A percentile compares a stretch with the other conserved stretches of the same genome.
phyloP scores from a whole-genome alignment of 2,329 filamentous ascomycete genomes.

The Parastagonospora nodorum region DNA sequence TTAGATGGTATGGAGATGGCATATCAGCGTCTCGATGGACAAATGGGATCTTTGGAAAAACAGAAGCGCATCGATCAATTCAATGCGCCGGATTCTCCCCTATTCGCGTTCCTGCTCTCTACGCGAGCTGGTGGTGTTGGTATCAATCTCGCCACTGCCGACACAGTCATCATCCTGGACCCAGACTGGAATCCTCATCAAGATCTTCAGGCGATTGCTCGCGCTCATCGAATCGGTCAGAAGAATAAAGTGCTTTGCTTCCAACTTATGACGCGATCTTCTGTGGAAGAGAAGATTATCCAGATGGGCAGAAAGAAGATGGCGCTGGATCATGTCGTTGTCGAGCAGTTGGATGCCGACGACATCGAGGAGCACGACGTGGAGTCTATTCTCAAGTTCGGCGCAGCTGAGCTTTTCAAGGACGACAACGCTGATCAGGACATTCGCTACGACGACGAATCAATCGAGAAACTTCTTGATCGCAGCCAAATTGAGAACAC shows the following conservation, averaged over 20 bases:
- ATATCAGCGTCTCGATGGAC: conserved; percentile 86
- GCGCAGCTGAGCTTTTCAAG: conserved; percentile 83
- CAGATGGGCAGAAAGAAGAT: conserved; percentile 96
- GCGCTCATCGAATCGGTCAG: conserved; percentile 95
- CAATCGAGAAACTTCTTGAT: conserved; percentile 90
- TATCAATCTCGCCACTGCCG: conserved; percentile 95
- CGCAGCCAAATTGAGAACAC: conserved; percentile 80
- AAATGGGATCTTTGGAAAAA: conserved; percentile 78
- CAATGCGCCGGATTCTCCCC: conserved; percentile 79
- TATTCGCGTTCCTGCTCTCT: conserved; percentile 91
- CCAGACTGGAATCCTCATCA: conserved; percentile 98
- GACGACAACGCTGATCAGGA: conserved; percentile 72
- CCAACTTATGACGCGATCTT: conserved; percentile 87
- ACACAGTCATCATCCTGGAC: conserved; percentile 97
- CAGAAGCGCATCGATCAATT: conserved; percentile 93
- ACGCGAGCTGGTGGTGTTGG: conserved; percentile 95
- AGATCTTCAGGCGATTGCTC: conserved; percentile 91
- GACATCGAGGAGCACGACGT: conserved; percentile 79
- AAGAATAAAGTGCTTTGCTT: conserved; percentile 95
- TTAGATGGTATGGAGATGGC: conserved; percentile 73
- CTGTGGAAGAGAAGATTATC: conserved; percentile 93
- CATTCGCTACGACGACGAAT: conserved; percentile 79
- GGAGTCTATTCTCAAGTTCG: conserved; percentile 85
- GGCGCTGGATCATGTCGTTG: conserved; percentile 91
- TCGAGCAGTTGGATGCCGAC: conserved; percentile 87